Conservation (phyloP, 179 eudicot genomes). For the Silene noctiflora region DNA sequence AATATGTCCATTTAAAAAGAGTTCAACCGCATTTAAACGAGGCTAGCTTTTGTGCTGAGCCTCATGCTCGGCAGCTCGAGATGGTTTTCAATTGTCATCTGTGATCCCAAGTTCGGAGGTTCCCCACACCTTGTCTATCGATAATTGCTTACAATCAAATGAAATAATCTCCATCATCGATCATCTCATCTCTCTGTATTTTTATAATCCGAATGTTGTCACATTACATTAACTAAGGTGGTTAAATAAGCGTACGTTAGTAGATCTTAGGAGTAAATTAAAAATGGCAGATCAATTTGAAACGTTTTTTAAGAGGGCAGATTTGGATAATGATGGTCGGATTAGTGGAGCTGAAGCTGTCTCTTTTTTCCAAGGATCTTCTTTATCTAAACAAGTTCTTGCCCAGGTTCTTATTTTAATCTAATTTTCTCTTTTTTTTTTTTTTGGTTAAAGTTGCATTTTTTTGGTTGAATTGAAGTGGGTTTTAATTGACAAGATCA, state of each 20-base stretch:
- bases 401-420: constrained; percentile 57
- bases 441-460: neutral
- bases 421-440: neutral
- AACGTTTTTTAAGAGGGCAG: constrained; percentile 69
- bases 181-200: too few species aligned
- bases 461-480: constrained; percentile 9
- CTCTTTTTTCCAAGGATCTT: constrained; percentile 76
- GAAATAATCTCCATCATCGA: too few species aligned
- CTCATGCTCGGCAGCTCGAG: too few species aligned
- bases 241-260: neutral
- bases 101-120: too few species aligned
- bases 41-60: too few species aligned
- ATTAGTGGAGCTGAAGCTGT: constrained; percentile 90
- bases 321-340: constrained; percentile 94
- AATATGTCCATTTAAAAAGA: too few species aligned
- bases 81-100: too few species aligned
- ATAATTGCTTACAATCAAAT: too few species aligned
- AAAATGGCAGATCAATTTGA: constrained; percentile 72
- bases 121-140: too few species aligned
- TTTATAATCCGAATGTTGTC: neutral
- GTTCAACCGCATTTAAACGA: too few species aligned
- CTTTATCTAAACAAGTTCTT: constrained; percentile 76
- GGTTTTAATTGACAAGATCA: neutral
- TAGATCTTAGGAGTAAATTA: neutral
- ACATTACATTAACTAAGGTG: neutral